phyloP scores from a whole-genome alignment of 768 basidiomycete species.

The Leucocoprinus sp. region DNA sequence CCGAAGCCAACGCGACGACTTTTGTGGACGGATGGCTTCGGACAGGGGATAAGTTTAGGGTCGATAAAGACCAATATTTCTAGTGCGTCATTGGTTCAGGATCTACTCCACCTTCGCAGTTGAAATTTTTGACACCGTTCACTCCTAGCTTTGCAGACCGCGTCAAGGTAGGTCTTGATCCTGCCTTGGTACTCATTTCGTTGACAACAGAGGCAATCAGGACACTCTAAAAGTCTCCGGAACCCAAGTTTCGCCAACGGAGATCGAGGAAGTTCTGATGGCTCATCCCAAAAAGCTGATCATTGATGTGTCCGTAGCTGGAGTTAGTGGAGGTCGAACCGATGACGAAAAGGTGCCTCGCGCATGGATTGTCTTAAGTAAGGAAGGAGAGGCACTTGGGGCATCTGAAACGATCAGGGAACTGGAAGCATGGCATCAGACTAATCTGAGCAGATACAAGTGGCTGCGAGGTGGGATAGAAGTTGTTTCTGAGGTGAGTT shows the following conservation, averaged over 20 bases:
- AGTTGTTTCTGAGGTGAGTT: constrained; percentile 50
- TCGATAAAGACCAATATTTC: constrained; percentile 52
- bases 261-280: constrained; percentile 63
- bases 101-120: not conserved
- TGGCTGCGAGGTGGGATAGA: constrained; percentile 70
- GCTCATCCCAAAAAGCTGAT: constrained; percentile 55
- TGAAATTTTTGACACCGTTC: constrained; percentile 3
- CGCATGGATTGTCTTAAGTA: constrained; percentile 70
- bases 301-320: constrained; percentile 61
- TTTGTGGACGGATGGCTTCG: constrained; percentile 68
- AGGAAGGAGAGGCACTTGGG: constrained; percentile 43
- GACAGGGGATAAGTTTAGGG: constrained; percentile 65
- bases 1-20: constrained; percentile 54
- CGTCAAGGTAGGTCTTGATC: constrained; percentile 43
- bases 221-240: constrained; percentile 80
- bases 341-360: constrained; percentile 67
- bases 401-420: constrained; percentile 29
- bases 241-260: constrained; percentile 70
- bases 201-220: constrained; percentile 30
- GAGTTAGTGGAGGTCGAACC: constrained; percentile 63
- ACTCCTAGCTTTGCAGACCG: constrained; percentile 59
- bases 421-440: constrained; percentile 53
- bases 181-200: not conserved
- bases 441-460: constrained; percentile 66
- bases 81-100: constrained; percentile 39